Evolutionary conservation across 2,329 filamentous ascomycete genomes (phyloP).

Genomic region (Curvularia lunata): DNA sequence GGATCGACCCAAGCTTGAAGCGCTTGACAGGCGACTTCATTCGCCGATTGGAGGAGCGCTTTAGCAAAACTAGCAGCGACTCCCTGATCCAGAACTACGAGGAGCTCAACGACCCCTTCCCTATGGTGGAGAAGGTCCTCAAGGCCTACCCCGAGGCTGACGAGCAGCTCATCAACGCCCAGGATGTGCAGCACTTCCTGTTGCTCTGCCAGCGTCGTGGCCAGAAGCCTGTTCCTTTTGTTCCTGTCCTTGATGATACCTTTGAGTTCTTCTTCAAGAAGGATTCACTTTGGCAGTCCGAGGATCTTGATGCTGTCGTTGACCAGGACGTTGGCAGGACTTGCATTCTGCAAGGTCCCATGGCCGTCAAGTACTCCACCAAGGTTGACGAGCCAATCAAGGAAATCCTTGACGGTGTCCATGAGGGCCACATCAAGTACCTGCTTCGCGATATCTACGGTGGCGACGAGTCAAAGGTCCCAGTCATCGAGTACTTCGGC

Average conservation of each 20-base stretch:
- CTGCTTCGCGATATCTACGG: constrained; percentile 81
- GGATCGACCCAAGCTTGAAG: constrained; percentile 70
- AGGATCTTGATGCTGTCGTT: constrained; percentile 94
- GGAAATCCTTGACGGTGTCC: constrained; percentile 90
- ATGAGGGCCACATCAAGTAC: constrained; percentile 82
- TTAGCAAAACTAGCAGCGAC: constrained; percentile 76
- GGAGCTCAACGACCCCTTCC: constrained; percentile 83
- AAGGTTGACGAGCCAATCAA: constrained; percentile 92
- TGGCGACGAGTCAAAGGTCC: constrained; percentile 75
- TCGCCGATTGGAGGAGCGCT: constrained; percentile 94
- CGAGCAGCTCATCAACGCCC: constrained; percentile 92
- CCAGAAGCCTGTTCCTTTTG: constrained; percentile 97
- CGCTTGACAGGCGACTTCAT: constrained; percentile 93
- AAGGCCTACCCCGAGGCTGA: constrained; percentile 85
- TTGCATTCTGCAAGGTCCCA: constrained; percentile 94
- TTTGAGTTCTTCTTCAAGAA: constrained; percentile 99
- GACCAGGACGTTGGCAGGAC: constrained; percentile 95
- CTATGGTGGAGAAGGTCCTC: constrained; percentile 78
- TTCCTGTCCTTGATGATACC: constrained; percentile 92
- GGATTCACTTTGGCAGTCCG: constrained; percentile 98
- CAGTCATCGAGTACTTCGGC: constrained; percentile 92
- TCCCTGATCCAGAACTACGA: constrained; percentile 89
- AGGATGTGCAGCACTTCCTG: constrained; percentile 97
- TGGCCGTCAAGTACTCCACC: constrained; percentile 88
- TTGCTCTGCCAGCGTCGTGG: constrained; percentile 87